phyloP scores from a whole-genome alignment of 2,329 filamentous ascomycete genomes.

The Trichophyton verrucosum region DNA sequence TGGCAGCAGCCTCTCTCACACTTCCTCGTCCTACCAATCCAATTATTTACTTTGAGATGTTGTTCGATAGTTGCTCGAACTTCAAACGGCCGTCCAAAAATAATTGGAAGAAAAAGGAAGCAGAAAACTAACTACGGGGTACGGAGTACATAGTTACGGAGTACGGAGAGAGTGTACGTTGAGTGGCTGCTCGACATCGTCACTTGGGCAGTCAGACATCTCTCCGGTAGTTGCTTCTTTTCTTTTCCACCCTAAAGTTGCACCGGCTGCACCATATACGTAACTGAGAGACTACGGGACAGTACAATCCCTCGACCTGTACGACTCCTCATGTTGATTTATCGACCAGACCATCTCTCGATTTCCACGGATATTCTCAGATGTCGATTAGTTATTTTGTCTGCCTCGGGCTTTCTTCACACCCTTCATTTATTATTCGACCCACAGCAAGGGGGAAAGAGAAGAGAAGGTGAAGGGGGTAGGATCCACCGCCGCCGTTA shows the following conservation, averaged over 20 bases:
- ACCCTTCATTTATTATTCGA: slow-evolving; percentile 1
- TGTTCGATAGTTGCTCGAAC: slow-evolving; percentile 3
- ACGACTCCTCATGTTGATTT: background rate
- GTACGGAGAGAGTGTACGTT: background rate
- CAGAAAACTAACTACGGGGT: background rate
- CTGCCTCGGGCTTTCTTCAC: background rate
- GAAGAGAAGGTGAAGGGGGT: background rate
- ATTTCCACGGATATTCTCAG: background rate
- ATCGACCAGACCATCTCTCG: background rate
- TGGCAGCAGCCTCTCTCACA: slow-evolving; percentile 2
- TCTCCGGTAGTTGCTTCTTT: background rate
- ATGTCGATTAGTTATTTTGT: background rate
- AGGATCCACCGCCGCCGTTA: background rate
- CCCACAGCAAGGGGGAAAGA: background rate
- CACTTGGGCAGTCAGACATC: background rate
- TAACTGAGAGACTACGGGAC: background rate
- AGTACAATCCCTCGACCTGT: background rate
- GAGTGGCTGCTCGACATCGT: background rate
- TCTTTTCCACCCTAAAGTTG: background rate
- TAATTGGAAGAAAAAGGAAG: background rate
- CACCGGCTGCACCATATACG: background rate
- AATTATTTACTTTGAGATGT: background rate
- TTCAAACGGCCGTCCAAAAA: background rate
- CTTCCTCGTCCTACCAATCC: slow-evolving; percentile 1
- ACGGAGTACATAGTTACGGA: background rate